Evolutionary conservation across 176 grass and related monocot genomes (phyloP), one percentile per base, ranked within the genome.

Genomic region (Bonia amplexicaulis): DNA sequence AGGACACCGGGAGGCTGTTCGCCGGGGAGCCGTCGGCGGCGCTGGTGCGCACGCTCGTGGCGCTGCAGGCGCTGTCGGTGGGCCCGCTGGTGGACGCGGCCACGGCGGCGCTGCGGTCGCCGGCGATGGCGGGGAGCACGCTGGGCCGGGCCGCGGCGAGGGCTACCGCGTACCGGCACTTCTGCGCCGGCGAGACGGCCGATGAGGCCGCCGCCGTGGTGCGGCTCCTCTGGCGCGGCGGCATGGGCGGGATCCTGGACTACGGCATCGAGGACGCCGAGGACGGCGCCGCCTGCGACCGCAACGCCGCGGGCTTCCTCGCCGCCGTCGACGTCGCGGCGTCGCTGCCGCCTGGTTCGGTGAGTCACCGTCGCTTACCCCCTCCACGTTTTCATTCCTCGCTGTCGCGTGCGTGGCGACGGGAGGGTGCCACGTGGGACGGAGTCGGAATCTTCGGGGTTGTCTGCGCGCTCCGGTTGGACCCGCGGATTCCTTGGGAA

Each of bases 251-350:
- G 14, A 95, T 98, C 70, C 82, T 98, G 0, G 96, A 98, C 88
- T 98, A 89, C 90, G 91, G 85, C 20, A 91, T 98, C 51, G 96
- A 98, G 89, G 96, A 98, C 87, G 96, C 91, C 17, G 87, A 92
- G 55, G 93, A 98, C 71, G 88, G 66, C 23, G 58, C 55, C 12
- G 87, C 91, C 3, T 93, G 93, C 73, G 79, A 87, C 77, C 96
- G 89, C 39, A 95, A 98, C 72, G 67, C 92, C 46, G 80, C 84
- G 2, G 91, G 76, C 2, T 98, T 98, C 82, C 19, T 86, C 69
- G 77, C 77, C 77, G 85, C 96, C 47, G 82, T 95, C 22, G 89
- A 93, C 69, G 88, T 95, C 85, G 96, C 78, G 40, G 73, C 83
- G 2, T 29, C 52, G 17, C 89, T 95, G 47, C 91, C 91, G 2